Conservation (phyloP, 2,329 filamentous ascomycete species). For the Hawksworthiomyces lignivorus region DNA sequence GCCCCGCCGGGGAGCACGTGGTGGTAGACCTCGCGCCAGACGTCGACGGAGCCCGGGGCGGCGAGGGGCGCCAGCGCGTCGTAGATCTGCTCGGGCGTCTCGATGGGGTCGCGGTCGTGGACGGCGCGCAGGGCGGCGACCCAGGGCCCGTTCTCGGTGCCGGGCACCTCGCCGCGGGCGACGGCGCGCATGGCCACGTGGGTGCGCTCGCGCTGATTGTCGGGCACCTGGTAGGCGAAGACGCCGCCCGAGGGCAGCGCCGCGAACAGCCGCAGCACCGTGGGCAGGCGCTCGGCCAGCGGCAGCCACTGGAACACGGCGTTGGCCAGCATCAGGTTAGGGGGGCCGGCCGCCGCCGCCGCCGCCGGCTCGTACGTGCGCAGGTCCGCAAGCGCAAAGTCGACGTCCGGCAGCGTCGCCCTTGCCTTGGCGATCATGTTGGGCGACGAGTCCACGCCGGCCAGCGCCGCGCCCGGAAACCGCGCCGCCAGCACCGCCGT, state of each 20-base stretch:
- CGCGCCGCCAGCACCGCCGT: conserved; percentile 38
- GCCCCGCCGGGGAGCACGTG: conserved; percentile 42
- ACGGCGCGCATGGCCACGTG: conserved; percentile 42
- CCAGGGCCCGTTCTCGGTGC: conserved; percentile 15
- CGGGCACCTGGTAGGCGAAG: conserved; percentile 43
- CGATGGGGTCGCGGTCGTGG: conserved; percentile 37
- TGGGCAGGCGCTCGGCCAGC: conserved; percentile 31
- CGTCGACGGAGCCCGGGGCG: conserved; percentile 33
- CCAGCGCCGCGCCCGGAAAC: conserved; percentile 39
- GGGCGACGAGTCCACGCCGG: conserved; percentile 46
- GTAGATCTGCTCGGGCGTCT: conserved; percentile 39
- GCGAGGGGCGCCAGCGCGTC: conserved; percentile 37
- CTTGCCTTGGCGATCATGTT: conserved; percentile 48
- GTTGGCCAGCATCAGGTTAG: conserved; percentile 46
- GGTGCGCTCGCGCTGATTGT: conserved; percentile 41
- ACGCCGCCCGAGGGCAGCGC: conserved; percentile 35
- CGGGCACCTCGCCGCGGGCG: conserved; percentile 24
- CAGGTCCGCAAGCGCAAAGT: conserved; percentile 41
- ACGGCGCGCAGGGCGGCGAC: conserved; percentile 10
- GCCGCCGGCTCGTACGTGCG: conserved; percentile 24
- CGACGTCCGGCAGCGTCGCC: conserved; percentile 27
- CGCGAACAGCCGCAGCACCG: conserved; percentile 35
- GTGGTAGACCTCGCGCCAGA: conserved; percentile 48
- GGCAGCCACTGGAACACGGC: conserved; percentile 54
- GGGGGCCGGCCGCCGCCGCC: conserved; percentile 16